These are phyloP conservation scores for Trifolium subterraneum DNA, from an alignment of 306 rosid genomes.

Conservation along the genomic window DNA sequence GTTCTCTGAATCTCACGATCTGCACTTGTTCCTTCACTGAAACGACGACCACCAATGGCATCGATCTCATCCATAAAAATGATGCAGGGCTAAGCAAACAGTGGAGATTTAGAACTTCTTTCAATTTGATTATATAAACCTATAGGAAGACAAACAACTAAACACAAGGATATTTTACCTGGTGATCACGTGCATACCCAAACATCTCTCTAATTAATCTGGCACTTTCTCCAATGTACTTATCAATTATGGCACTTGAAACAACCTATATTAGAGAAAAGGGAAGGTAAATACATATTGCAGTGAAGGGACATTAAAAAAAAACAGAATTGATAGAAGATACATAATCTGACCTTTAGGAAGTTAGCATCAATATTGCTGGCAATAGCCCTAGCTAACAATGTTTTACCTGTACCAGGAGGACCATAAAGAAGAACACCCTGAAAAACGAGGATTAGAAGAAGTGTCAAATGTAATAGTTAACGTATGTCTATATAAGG, in stretches of 20 bases:
- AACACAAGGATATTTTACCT: slow-evolving; percentile 54
- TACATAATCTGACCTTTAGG: slow-evolving; percentile 65
- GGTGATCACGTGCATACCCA: slow-evolving; percentile 99
- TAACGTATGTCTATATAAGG: slow-evolving; percentile 16
- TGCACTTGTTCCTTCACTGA: slow-evolving; percentile 96
- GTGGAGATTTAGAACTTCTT: slow-evolving; percentile 31
- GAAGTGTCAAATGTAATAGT: slow-evolving; percentile 35
- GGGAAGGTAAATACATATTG: slow-evolving; percentile 29
- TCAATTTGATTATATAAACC: slow-evolving; percentile 7
- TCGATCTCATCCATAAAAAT: slow-evolving; percentile 99
- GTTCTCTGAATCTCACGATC: slow-evolving; percentile 99
- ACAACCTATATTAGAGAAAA: slow-evolving; percentile 66
- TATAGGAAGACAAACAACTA: slow-evolving; percentile 22
- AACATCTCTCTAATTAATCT: slow-evolving; percentile 96
- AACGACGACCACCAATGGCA: slow-evolving; percentile 99
- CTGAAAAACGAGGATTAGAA: slow-evolving; percentile 51
- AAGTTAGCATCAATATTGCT: slow-evolving; percentile 97
- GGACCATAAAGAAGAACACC: slow-evolving; percentile 98
- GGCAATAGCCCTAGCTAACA: slow-evolving; percentile 94
- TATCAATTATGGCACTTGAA: slow-evolving; percentile 95
- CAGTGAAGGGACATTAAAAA: slow-evolving; percentile 12
- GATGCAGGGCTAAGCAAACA: slow-evolving; percentile 82
- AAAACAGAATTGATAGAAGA: slow-evolving; percentile 11
- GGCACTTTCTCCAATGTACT: slow-evolving; percentile 96
- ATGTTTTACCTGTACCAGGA: slow-evolving; percentile 97